phyloP scores from a whole-genome alignment of 441 rosid species.

The Pelargonium fulgidum region DNA sequence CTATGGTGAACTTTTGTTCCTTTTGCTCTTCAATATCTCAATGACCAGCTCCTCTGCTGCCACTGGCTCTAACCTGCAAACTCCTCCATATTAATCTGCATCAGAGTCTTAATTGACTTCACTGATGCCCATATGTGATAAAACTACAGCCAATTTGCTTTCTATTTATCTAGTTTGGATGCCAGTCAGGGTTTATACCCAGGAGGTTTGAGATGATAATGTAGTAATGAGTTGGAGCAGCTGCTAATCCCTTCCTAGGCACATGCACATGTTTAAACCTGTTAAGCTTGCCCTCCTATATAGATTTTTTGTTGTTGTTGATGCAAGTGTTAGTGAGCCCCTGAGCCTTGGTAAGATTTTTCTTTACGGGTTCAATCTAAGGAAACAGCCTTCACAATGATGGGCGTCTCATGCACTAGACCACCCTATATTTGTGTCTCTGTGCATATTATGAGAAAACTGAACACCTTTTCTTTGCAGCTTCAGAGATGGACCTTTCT shows the following conservation, averaged over 20 bases:
- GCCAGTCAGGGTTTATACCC: not conserved
- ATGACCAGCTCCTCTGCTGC: constrained; percentile 1
- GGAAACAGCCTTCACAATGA: not conserved
- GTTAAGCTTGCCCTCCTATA: not conserved
- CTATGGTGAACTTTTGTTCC: not conserved
- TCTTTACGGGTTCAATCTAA: not conserved
- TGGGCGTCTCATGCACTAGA: no score
- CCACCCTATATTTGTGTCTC: not conserved
- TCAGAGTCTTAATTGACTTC: not conserved
- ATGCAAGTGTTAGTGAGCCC: not conserved
- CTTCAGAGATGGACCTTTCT: constrained; percentile 35
- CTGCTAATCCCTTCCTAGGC: constrained; percentile 2
- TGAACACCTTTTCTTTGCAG: constrained; percentile 36
- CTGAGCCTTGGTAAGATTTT: not conserved
- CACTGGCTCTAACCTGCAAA: not conserved
- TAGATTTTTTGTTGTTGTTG: not conserved
- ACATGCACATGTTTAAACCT: not conserved
- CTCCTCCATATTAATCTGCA: not conserved
- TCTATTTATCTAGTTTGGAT: not conserved
- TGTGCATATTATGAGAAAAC: constrained; percentile 4
- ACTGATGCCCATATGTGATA: not conserved
- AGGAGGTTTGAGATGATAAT: not conserved
- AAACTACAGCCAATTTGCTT: constrained; percentile 3
- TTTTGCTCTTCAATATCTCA: not conserved
- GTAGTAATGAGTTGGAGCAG: constrained; percentile 4